Conservation (phyloP, 208 protist genomes). For the Phytomonas sp. region DNA sequence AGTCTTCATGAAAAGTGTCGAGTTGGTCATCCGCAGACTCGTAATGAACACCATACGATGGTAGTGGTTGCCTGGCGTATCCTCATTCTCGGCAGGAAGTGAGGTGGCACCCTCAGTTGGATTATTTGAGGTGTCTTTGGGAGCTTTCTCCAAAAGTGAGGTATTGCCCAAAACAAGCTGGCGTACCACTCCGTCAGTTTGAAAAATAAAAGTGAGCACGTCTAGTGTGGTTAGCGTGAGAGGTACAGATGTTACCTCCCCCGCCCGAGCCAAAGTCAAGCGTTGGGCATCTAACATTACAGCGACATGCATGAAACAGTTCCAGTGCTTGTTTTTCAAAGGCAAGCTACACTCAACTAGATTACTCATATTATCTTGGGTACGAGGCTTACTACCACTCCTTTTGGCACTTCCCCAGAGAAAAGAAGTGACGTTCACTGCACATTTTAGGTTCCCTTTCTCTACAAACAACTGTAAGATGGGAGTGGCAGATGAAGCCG, state of each 20-base stretch:
- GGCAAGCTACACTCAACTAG: background rate
- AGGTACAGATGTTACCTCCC: slow-evolving; percentile 16
- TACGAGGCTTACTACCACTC: background rate
- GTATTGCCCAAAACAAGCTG: background rate
- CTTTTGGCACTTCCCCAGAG: background rate
- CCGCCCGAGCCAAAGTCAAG: slow-evolving; percentile 19
- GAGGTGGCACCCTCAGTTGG: background rate
- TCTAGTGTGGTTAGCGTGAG: background rate
- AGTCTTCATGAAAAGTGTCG: background rate
- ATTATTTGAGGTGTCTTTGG: background rate
- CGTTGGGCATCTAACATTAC: slow-evolving; percentile 19
- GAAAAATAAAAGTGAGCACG: background rate
- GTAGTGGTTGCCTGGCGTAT: background rate
- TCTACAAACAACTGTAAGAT: background rate
- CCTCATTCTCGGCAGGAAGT: background rate
- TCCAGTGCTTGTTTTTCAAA: slow-evolving; percentile 19
- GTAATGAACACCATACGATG: background rate
- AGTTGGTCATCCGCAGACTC: background rate
- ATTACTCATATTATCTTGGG: background rate
- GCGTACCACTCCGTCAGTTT: background rate
- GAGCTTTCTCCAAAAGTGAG: background rate
- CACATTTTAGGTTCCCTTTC: background rate
- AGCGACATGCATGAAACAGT: slow-evolving; percentile 29
- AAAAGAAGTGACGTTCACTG: background rate
- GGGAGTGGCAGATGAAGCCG: background rate